Evolutionary conservation across 2,329 filamentous ascomycete genomes (phyloP).

Genomic region (Colletotrichum graminicola): DNA sequence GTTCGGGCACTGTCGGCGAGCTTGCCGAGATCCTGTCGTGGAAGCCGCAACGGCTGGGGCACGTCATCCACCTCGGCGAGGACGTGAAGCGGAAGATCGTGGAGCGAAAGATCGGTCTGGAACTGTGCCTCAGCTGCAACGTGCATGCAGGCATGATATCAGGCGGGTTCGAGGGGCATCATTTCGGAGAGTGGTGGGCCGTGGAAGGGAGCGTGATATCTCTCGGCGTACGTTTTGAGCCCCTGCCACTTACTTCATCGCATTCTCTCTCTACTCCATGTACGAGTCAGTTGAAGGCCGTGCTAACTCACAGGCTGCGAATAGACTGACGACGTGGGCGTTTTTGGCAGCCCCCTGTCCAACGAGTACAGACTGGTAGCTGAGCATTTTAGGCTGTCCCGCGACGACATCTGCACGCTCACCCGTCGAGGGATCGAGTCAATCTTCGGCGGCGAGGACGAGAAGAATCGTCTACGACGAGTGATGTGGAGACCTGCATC

Average conservation of each 20-base stretch:
- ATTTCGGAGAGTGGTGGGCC: conserved; percentile 80
- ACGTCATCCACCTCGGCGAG: conserved; percentile 81
- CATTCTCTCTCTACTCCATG: background rate
- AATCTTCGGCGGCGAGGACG: conserved; percentile 75
- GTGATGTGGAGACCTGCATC: conserved; percentile 60
- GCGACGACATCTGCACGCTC: conserved; percentile 62
- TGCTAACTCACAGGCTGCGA: conserved; percentile 10
- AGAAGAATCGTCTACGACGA: conserved; percentile 68
- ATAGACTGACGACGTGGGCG: conserved; percentile 86
- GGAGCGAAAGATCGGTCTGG: conserved; percentile 70
- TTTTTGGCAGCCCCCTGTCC: conserved; percentile 81
- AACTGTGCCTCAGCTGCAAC: conserved; percentile 85
- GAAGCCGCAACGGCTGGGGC: conserved; percentile 77
- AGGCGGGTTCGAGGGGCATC: conserved; percentile 76
- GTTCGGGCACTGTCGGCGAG: conserved; percentile 69
- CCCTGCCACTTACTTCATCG: background rate
- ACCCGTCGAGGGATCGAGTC: conserved; percentile 71
- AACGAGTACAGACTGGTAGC: conserved; percentile 83
- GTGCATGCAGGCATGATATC: conserved; percentile 80
- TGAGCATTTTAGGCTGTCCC: conserved; percentile 73
- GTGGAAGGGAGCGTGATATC: conserved; percentile 71
- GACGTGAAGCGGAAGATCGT: conserved; percentile 67
- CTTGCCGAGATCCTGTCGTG: conserved; percentile 74
- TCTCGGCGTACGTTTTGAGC: conserved; percentile 70
- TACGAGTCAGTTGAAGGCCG: background rate